Percentiles rank a stretch among this genome's conserved stretches.
These are phyloP conservation scores for Thraustochytrium sp. DNA, from an alignment of 352 stramenopile species.

Conservation along the genomic window DNA sequence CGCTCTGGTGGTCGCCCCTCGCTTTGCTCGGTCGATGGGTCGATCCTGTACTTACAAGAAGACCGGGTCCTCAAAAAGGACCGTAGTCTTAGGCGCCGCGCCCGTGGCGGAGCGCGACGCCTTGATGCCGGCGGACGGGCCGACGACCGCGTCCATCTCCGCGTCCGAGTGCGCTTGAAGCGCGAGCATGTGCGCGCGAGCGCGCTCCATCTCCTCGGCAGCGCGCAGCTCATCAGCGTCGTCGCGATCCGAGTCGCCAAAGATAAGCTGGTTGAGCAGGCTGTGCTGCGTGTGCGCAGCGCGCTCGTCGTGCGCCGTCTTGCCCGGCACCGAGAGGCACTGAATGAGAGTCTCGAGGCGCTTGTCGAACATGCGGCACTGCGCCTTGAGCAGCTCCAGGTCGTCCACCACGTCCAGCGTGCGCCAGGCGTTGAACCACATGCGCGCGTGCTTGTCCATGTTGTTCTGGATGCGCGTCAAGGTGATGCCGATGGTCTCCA, in stretches of 20 bases:
- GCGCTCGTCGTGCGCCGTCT: not conserved
- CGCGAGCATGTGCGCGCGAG: constrained; percentile 1
- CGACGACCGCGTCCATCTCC: not conserved
- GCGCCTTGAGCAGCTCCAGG: constrained; percentile 21
- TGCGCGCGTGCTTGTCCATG: constrained; percentile 10
- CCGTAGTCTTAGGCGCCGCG: not conserved
- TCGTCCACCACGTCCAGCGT: constrained; percentile 33
- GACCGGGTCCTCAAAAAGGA: constrained; percentile 15
- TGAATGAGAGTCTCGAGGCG: constrained; percentile 28
- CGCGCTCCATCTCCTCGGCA: not conserved
- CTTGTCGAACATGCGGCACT: constrained; percentile 41
- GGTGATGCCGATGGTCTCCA: constrained; percentile 20
- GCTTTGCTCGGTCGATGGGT: too few relatives aligned
- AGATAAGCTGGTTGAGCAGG: constrained; percentile 13
- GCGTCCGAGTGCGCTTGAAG: not conserved
- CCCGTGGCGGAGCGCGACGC: not conserved
- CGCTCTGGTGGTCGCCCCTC: too few relatives aligned
- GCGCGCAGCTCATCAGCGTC: not conserved
- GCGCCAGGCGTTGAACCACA: not conserved
- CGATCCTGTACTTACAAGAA: constrained; percentile 23
- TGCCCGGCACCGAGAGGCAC: constrained; percentile 20
- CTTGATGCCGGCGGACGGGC: not conserved
- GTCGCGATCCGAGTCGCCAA: not conserved
- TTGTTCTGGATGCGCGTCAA: not conserved
- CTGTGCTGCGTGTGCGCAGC: not conserved